Conservation (phyloP, 805 yeast genomes). For the Kuraishia floccosa region DNA sequence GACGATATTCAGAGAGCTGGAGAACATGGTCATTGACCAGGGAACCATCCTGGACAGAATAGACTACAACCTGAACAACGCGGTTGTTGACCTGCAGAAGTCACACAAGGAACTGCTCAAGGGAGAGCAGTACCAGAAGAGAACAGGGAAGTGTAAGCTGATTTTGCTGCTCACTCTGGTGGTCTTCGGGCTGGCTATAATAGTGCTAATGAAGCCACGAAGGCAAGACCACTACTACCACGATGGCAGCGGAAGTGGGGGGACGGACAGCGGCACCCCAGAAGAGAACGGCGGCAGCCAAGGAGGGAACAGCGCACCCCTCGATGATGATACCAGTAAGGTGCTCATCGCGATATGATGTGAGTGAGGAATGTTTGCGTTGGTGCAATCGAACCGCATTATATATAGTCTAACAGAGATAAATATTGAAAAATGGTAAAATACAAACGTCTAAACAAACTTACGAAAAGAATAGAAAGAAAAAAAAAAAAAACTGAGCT, state of each 20-base stretch:
- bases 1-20: constrained; percentile 88
- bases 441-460: not conserved
- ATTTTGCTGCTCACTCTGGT: constrained; percentile 63
- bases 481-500: constrained; percentile 1
- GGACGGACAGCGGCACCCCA: too few species aligned
- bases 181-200: constrained; percentile 58
- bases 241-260: constrained; percentile 5
- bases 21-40: constrained; percentile 85
- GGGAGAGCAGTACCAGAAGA: constrained; percentile 75
- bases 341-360: too few species aligned
- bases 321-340: too few species aligned
- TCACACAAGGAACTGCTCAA: constrained; percentile 70
- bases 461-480: not conserved
- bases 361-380: too few species aligned
- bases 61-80: constrained; percentile 79
- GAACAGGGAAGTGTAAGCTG: constrained; percentile 84
- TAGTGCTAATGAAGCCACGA: constrained; percentile 58
- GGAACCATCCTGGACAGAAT: constrained; percentile 90
- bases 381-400: too few species aligned
- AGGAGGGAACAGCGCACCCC: too few species aligned
- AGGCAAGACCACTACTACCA: constrained; percentile 16
- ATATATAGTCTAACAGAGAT: too few species aligned
- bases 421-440: constrained; percentile 1
- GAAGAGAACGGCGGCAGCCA: too few species aligned
- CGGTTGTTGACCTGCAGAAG: constrained; percentile 62